These are phyloP conservation scores for Trichoderma sp. DNA, from an alignment of 2,329 filamentous ascomycete genomes.

Conservation along the genomic window DNA sequence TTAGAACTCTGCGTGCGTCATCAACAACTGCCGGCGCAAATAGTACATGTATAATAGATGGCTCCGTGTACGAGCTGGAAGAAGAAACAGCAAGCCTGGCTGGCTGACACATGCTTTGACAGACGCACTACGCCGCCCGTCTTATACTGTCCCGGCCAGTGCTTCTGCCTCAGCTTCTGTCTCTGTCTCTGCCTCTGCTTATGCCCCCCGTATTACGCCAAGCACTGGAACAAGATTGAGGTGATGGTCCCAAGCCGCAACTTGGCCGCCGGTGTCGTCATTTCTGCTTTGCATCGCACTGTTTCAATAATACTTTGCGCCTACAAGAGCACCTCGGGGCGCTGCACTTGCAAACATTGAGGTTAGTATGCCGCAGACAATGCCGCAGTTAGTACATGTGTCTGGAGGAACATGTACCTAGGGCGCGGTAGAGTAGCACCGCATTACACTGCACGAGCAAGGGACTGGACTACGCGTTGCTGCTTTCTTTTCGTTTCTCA, in stretches of 20 bases:
- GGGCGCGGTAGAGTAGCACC: neutral
- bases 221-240: neutral
- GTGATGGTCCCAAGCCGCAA: neutral
- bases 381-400: neutral
- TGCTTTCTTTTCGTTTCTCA: too few species aligned
- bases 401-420: neutral
- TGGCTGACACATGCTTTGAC: conserved; percentile 3
- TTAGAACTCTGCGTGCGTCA: neutral
- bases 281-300: neutral
- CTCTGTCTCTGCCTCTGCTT: neutral
- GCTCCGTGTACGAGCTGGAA: neutral
- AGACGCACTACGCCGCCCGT: conserved; percentile 5
- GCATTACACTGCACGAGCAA: neutral
- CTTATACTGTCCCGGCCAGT: neutral
- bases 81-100: neutral
- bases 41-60: neutral
- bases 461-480: neutral
- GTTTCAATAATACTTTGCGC: neutral
- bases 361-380: neutral
- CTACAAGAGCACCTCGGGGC: neutral
- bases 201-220: neutral
- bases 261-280: neutral
- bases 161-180: neutral
- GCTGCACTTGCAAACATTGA: neutral
- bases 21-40: neutral